Base-by-base conservation (phyloP, 2,329 filamentous ascomycete species). In the Neopestalotiopsis rosae region DNA sequence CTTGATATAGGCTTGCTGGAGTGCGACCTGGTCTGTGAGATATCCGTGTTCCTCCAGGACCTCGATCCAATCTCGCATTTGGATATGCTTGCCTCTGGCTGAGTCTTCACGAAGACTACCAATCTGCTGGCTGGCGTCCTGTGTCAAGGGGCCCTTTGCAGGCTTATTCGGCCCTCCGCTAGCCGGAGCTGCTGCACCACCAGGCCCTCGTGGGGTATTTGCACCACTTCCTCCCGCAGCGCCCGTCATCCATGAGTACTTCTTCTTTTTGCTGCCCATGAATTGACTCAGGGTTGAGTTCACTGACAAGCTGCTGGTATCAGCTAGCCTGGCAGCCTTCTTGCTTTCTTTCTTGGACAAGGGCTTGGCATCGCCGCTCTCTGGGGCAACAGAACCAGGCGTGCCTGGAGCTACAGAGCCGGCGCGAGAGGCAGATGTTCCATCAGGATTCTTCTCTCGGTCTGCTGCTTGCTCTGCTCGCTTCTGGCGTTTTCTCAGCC, bases 291-390 rank as follows among this genome's bases (percentile, higher is more conserved):
- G 93, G 0, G 95, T 97, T 67, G 90, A 87, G 77, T 98, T 97
- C 32, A 95, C 94, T 71, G 91, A 92, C 28, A 91, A 90, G 72
- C 95, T 94, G 72, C 91, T 92, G 69, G 92, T 92, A 76, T 97
- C 94, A 0, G 90, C 92, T 28, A 91, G 88, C 74, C 92, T 93
- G 3, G 86, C 84, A 69, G 94, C 91, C 79, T 91, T 94, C 77
- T 92, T 89, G 70, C 85, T 86, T 79, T 97, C 94, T 82, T 98
- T 98, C 85, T 98, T 98, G 4, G 92, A 92, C 65, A 93, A 86
- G 3, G 90, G 86, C 79, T 94, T 95, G 72, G 68, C 34, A 12
- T 79, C 77, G 32, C 89, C 86, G 1, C 84, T 78, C 67, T 92
- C 91, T 0, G 90, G 87, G 1, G 91, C 89, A 57, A 88, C 85